Evolutionary conservation across 495 filamentous ascomycete genomes (phyloP).

Genomic region (Talaromyces borbonicus): DNA sequence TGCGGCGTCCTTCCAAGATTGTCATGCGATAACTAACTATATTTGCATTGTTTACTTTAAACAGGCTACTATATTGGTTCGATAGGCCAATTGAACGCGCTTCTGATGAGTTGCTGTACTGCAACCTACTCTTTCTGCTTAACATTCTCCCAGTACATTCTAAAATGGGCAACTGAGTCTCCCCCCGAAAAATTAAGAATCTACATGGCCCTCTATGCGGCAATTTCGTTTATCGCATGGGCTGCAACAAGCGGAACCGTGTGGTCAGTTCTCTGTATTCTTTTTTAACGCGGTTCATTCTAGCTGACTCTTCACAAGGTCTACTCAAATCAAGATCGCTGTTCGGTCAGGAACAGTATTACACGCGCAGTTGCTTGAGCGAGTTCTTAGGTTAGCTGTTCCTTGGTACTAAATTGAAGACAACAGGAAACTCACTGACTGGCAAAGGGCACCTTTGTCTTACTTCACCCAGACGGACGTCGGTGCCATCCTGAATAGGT

Average conservation of each 20-base stretch:
- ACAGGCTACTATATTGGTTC: slow-evolving; percentile 2
- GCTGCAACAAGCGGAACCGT: background rate
- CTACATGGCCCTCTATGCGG: slow-evolving; percentile 6
- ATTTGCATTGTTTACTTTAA: no score
- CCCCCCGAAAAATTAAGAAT: background rate
- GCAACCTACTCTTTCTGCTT: slow-evolving; percentile 5
- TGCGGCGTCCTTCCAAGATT: background rate
- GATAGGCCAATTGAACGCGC: background rate
- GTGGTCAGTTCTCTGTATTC: slow-evolving; percentile 11
- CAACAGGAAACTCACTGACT: no score
- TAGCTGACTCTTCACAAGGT: slow-evolving; percentile 9
- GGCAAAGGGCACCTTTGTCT: slow-evolving; percentile 19
- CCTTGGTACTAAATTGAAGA: no score
- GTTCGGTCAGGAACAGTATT: slow-evolving; percentile 11
- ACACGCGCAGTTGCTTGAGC: slow-evolving; percentile 11
- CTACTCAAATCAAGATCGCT: slow-evolving; percentile 12
- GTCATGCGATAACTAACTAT: background rate
- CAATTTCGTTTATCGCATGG: slow-evolving; percentile 9
- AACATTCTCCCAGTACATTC: slow-evolving; percentile 4
- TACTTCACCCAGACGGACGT: slow-evolving; percentile 33
- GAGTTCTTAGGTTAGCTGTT: slow-evolving; percentile 14
- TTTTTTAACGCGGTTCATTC: background rate
- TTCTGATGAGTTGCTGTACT: background rate
- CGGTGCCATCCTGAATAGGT: slow-evolving; percentile 30
- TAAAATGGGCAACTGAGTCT: slow-evolving; percentile 3